Conservation (phyloP, 768 basidiomycete genomes). For the Tylopilus sp. region DNA sequence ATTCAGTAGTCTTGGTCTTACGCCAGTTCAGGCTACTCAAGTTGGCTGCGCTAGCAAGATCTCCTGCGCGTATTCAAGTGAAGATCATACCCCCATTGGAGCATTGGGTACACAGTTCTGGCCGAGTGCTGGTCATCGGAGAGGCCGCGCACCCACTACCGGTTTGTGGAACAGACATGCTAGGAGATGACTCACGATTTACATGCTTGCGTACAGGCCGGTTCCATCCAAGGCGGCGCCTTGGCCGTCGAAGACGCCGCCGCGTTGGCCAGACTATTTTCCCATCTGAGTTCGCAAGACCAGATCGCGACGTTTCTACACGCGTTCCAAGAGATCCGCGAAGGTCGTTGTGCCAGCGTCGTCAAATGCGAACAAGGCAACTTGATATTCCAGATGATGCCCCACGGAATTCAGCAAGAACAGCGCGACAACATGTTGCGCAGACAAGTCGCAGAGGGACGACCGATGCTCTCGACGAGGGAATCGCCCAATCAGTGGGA, state of each 20-base stretch:
- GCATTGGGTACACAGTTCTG: constrained; percentile 46
- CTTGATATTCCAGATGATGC: constrained; percentile 42
- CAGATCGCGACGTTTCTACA: constrained; percentile 50
- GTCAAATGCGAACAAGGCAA: constrained; percentile 45
- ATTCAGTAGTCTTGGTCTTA: not conserved
- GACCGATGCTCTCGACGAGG: constrained; percentile 36
- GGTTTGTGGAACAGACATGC: constrained; percentile 32
- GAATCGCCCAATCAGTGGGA: constrained; percentile 42
- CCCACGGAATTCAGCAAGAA: constrained; percentile 41
- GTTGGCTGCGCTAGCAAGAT: constrained; percentile 34
- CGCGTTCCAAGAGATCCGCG: constrained; percentile 58
- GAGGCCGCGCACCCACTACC: constrained; percentile 59
- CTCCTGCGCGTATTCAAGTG: constrained; percentile 37
- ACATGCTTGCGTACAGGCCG: constrained; percentile 40
- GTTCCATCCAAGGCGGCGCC: constrained; percentile 47
- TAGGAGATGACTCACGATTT: not conserved
- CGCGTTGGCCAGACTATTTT: constrained; percentile 56
- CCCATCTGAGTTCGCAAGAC: constrained; percentile 42
- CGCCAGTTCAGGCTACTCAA: constrained; percentile 32
- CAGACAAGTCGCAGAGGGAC: constrained; percentile 43
- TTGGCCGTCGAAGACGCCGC: constrained; percentile 62
- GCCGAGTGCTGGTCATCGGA: constrained; percentile 51
- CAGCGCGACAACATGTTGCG: constrained; percentile 43
- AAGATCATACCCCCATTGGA: constrained; percentile 41
- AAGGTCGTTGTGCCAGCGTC: constrained; percentile 47